Conservation (phyloP, 495 filamentous ascomycete species). For the Podospora australis region DNA sequence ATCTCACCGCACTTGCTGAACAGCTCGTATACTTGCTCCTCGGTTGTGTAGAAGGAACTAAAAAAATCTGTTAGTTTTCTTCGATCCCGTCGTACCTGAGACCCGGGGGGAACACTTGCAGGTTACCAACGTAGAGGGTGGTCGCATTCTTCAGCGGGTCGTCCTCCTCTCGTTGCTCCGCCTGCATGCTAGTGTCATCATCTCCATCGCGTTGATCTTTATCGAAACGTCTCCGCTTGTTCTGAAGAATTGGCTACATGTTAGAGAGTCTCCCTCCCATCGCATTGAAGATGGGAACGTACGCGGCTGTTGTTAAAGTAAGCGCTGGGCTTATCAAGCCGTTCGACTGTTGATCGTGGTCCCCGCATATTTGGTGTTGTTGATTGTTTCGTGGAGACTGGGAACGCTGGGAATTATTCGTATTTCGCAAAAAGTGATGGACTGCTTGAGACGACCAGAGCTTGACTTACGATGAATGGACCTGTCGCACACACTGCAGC, state of each 20-base stretch:
- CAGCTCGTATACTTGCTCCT: constrained; percentile 97
- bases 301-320: constrained; percentile 78
- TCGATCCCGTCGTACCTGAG: background rate
- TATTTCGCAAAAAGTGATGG: no score
- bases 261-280: constrained; percentile 1
- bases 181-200: constrained; percentile 39
- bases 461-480: no score
- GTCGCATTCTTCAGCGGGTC: constrained; percentile 80
- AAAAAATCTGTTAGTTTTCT: background rate
- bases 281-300: constrained; percentile 13
- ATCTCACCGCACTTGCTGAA: constrained; percentile 97
- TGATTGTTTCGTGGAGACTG: constrained; percentile 3
- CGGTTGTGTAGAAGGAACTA: constrained; percentile 99
- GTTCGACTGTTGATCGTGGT: constrained; percentile 64
- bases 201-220: constrained; percentile 53
- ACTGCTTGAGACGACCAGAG: no score
- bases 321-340: constrained; percentile 82
- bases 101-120: constrained; percentile 50
- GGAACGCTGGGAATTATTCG: no score
- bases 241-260: constrained; percentile 36
- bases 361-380: constrained; percentile 10
- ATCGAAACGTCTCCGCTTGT: constrained; percentile 55
- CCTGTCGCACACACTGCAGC: no score
- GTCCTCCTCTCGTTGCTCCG: constrained; percentile 47
- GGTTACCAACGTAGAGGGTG: constrained; percentile 94